These are phyloP conservation scores for Violaceomyces palustris DNA, from an alignment of 1,284 basidiomycete genomes.

Conservation along the genomic window DNA sequence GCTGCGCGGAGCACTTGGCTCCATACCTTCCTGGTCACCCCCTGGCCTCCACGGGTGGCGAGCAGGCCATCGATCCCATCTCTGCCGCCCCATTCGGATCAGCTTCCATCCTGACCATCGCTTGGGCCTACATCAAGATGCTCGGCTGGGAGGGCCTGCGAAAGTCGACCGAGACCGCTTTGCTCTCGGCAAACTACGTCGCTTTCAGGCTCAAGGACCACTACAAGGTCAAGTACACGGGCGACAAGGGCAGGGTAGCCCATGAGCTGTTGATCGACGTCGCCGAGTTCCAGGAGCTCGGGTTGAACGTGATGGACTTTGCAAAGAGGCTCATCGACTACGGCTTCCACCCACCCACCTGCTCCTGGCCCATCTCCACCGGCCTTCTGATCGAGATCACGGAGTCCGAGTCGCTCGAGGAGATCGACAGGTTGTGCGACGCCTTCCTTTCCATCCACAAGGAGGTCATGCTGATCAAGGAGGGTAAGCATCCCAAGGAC, in stretches of 20 bases:
- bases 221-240: conserved; percentile 85
- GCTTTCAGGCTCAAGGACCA: conserved; percentile 76
- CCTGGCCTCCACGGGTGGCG: conserved; percentile 65
- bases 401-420: conserved; percentile 46
- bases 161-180: conserved; percentile 76
- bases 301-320: conserved; percentile 88
- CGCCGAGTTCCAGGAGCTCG: conserved; percentile 81
- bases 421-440: conserved; percentile 72
- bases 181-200: conserved; percentile 96
- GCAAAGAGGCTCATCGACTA: conserved; percentile 81
- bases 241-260: conserved; percentile 81
- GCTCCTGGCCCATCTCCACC: conserved; percentile 51
- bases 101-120: conserved; percentile 90
- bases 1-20: conserved; percentile 83
- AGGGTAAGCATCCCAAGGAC: conserved; percentile 64
- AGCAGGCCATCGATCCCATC: conserved; percentile 76
- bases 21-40: conserved; percentile 94
- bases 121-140: conserved; percentile 81
- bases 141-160: conserved; percentile 83
- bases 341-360: conserved; percentile 47
- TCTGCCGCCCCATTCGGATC: conserved; percentile 89
- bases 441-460: conserved; percentile 92
- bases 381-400: conserved; percentile 50
- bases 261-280: conserved; percentile 94
- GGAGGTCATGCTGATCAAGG: conserved; percentile 81